Base-by-base conservation (phyloP, 1,139 yeast genomes). In the Williopsis jadinii region DNA sequence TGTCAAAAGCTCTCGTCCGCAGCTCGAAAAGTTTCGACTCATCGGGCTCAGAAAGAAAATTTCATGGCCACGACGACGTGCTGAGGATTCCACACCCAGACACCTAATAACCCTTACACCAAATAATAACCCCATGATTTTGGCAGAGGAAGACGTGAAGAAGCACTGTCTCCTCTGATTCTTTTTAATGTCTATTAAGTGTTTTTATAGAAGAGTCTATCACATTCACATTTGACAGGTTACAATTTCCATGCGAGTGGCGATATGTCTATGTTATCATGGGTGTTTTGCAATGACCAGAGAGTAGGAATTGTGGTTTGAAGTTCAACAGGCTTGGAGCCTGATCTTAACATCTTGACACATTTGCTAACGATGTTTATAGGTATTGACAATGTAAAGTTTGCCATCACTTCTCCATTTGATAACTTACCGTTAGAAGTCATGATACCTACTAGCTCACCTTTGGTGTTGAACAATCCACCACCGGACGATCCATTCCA, bases 401-500 rank as follows among this genome's bases (percentile, higher is more conserved):
- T 64, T 5, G 72, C 72, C 47, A 71, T 57, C 12, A 70, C 64
- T 38, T 66, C 70, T 14, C 73, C 73, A 3, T 61, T 51, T 2
- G 57, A 51, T 29, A 69, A 56, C 35, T 63, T 60, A 1, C 76
- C 90, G 56, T 82, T 82, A 29, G 84, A 77, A 31, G 84, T 77
- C 64, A 82, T 73, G 32, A 80, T 56, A 0, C 85, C 85, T 11
- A 78, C 54, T 5, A 81, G 59, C 33, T 64, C 59, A 12, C 64
- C 59, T 0, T 51, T 38, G 3, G 45, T 36, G 41, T 67, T 64
- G 42, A 76, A 67, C 3, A 80, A 56, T 0, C 81, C 86, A 0
- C 90, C 90, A 0, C 90, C 90, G 1, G 84, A 77, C 2, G 87
- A 80, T 0, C 90, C 90, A 52, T 81, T 80, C 86, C 87, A 82